A percentile compares a stretch with the other conserved stretches of the same genome.
Conservation (phyloP, 2,329 filamentous ascomycete species). For the Colletotrichum musicola region DNA sequence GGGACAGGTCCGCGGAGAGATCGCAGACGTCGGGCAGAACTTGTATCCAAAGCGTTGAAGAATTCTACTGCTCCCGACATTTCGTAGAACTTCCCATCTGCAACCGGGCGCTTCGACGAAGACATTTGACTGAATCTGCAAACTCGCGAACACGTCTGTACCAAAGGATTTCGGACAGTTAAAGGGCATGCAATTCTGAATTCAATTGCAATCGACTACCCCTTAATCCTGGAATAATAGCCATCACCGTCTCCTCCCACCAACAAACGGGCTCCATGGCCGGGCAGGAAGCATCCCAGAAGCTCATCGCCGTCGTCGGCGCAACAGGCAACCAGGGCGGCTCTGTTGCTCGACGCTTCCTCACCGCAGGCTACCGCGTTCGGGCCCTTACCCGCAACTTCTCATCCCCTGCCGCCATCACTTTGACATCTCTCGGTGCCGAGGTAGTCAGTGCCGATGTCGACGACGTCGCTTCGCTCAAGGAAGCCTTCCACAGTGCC, state of each 20-base stretch:
- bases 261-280: background rate
- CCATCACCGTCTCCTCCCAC: background rate
- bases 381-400: constrained; percentile 62
- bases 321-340: constrained; percentile 65
- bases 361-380: constrained; percentile 56
- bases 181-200: too few species aligned
- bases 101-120: too few species aligned
- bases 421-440: constrained; percentile 55
- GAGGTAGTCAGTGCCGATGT: constrained; percentile 55
- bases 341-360: constrained; percentile 63
- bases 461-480: constrained; percentile 54
- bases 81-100: too few species aligned
- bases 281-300: constrained; percentile 41
- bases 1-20: constrained; percentile 10
- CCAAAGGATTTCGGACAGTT: too few species aligned
- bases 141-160: too few species aligned
- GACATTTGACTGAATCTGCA: too few species aligned
- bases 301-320: constrained; percentile 58
- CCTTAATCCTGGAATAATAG: too few species aligned
- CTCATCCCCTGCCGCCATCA: constrained; percentile 53
- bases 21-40: too few species aligned
- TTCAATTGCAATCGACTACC: too few species aligned
- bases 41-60: too few species aligned
- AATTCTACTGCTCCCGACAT: too few species aligned
- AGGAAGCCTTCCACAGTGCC: constrained; percentile 57